Percentiles rank a stretch among this genome's conserved stretches.
These are phyloP conservation scores for Fabrea salina DNA, from an alignment of 169 alveolate species.

Conservation along the genomic window DNA sequence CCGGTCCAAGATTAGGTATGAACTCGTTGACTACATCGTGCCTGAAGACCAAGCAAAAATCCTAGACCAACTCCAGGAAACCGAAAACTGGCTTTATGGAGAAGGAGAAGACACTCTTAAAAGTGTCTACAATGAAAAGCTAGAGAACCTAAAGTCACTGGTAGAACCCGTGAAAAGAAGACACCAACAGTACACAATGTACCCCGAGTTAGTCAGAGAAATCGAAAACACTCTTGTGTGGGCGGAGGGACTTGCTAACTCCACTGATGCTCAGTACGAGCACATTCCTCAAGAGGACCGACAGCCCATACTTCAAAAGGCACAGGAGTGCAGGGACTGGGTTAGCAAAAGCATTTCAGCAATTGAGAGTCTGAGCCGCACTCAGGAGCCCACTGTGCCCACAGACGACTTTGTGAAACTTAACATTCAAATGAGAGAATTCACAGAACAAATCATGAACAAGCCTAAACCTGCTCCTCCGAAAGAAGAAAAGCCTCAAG, in stretches of 20 bases:
- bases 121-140: slow-evolving; percentile 16
- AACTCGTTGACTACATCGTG: slow-evolving; percentile 36
- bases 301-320: slow-evolving; percentile 29
- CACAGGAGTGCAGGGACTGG: not conserved
- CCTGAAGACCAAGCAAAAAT: slow-evolving; percentile 31
- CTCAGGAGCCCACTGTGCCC: slow-evolving; percentile 33
- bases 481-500: slow-evolving; percentile 54
- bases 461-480: slow-evolving; percentile 59
- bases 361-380: not conserved
- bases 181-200: slow-evolving; percentile 30
- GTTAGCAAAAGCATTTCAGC: not conserved
- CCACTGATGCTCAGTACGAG: slow-evolving; percentile 21
- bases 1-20: slow-evolving; percentile 45
- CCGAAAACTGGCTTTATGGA: slow-evolving; percentile 57
- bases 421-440: slow-evolving; percentile 34
- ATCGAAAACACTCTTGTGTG: slow-evolving; percentile 24
- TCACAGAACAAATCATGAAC: slow-evolving; percentile 40
- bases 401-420: slow-evolving; percentile 40
- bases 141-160: slow-evolving; percentile 36
- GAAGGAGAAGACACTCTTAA: slow-evolving; percentile 56
- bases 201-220: slow-evolving; percentile 19
- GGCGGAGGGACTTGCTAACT: not conserved
- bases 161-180: slow-evolving; percentile 38
- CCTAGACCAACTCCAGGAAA: slow-evolving; percentile 34
- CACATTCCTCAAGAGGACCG: slow-evolving; percentile 37